These are phyloP conservation scores for Calcarisporium arbuscula DNA, from an alignment of 2,329 filamentous ascomycete genomes.

Conservation along the genomic window DNA sequence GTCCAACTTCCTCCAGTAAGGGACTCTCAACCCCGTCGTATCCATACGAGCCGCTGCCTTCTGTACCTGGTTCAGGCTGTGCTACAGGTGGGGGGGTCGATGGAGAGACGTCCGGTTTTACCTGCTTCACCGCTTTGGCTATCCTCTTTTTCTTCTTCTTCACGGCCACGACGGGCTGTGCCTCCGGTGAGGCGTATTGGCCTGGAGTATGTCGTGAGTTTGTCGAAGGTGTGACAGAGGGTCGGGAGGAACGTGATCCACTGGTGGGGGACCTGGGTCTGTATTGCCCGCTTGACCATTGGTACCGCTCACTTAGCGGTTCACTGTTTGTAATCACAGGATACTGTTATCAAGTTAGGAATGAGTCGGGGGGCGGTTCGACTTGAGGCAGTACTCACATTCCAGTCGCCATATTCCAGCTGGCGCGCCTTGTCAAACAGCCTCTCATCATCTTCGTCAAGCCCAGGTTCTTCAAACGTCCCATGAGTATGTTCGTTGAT, in stretches of 20 bases:
- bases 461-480: conserved; percentile 40
- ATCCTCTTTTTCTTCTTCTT: conserved; percentile 32
- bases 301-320: conserved; percentile 62
- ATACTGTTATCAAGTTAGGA: conserved; percentile 54
- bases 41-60: conserved; percentile 2
- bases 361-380: not conserved
- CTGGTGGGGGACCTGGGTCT: too few relatives aligned
- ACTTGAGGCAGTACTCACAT: conserved; percentile 66
- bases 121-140: conserved; percentile 28
- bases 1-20: conserved; percentile 12
- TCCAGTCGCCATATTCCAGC: conserved; percentile 85
- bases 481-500: conserved; percentile 34
- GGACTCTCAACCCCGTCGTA: conserved; percentile 2
- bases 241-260: too few relatives aligned
- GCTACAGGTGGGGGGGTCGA: conserved; percentile 20
- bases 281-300: too few relatives aligned
- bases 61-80: conserved; percentile 14
- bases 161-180: conserved; percentile 25
- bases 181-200: conserved; percentile 18
- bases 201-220: conserved; percentile 20
- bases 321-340: conserved; percentile 81
- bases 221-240: too few relatives aligned
- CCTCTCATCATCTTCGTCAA: conserved; percentile 66
- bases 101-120: conserved; percentile 22
- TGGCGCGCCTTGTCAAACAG: conserved; percentile 65